Evolutionary conservation across 495 filamentous ascomycete genomes (phyloP).

Genomic region (Aspergillus baeticus): DNA sequence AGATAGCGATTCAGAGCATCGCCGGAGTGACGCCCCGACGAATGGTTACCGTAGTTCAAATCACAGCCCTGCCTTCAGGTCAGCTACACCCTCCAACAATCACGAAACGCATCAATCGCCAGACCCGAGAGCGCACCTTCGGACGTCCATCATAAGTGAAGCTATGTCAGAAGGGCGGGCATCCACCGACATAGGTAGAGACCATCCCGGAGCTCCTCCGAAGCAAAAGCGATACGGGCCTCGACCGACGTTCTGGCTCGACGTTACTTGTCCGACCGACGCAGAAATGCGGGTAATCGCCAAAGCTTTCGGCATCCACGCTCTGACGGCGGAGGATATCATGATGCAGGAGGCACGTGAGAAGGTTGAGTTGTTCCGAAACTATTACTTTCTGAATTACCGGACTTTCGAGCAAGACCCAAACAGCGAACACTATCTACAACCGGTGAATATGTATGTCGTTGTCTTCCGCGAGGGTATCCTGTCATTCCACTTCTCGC

Average conservation of each 20-base stretch:
- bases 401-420: conserved; percentile 93
- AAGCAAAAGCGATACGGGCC: conserved; percentile 76
- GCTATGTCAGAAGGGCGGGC: conserved; percentile 28
- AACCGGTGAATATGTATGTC: conserved; percentile 96
- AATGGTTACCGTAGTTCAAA: conserved; percentile 12
- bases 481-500: conserved; percentile 91
- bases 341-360: conserved; percentile 95
- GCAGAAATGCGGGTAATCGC: conserved; percentile 88
- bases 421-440: conserved; percentile 81
- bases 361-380: conserved; percentile 94
- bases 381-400: conserved; percentile 99
- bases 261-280: conserved; percentile 86
- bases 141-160: conserved; percentile 35
- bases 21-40: conserved; percentile 19
- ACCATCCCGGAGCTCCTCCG: conserved; percentile 20
- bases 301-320: conserved; percentile 92
- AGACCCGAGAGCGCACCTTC: conserved; percentile 14
- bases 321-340: conserved; percentile 93
- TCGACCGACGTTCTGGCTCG: conserved; percentile 93
- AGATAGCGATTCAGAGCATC: conserved; percentile 56
- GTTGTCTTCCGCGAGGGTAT: conserved; percentile 96
- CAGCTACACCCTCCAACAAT: conserved; percentile 6
- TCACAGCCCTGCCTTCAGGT: conserved; percentile 5
- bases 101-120: conserved; percentile 3
- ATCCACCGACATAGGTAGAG: conserved; percentile 19